Conservation (phyloP, 768 basidiomycete species). For the Gloeophyllum trabeum region DNA sequence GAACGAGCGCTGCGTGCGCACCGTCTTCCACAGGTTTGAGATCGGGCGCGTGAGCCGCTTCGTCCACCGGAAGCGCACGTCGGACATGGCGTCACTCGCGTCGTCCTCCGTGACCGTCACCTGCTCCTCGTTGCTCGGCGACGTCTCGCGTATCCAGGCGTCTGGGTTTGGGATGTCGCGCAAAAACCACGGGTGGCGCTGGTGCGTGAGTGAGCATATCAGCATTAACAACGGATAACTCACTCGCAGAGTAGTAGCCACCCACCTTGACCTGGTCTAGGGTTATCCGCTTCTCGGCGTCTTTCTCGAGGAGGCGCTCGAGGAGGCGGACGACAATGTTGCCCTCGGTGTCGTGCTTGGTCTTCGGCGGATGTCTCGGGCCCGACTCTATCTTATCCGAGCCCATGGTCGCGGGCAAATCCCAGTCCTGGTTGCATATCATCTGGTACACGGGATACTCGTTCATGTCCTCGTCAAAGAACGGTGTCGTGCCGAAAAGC, state of each 20-base stretch:
- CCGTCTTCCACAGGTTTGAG: no score
- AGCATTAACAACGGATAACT: no score
- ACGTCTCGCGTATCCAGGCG: slow-evolving; percentile 60
- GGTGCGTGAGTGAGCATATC: slow-evolving; percentile 2
- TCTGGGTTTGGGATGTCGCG: slow-evolving; percentile 54
- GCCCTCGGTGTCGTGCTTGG: slow-evolving; percentile 34
- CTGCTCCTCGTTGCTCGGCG: slow-evolving; percentile 33
- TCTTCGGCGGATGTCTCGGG: slow-evolving; percentile 34
- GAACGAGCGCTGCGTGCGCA: no score
- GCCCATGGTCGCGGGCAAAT: slow-evolving; percentile 60
- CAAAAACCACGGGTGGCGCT: slow-evolving; percentile 59
- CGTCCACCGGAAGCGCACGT: slow-evolving; percentile 51
- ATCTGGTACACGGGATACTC: slow-evolving; percentile 74
- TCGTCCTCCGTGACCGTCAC: slow-evolving; percentile 68
- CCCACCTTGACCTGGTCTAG: slow-evolving; percentile 76
- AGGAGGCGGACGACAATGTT: slow-evolving; percentile 58
- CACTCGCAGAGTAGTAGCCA: no score
- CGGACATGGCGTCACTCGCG: slow-evolving; percentile 61
- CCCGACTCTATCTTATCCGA: slow-evolving; percentile 54
- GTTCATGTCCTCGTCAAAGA: slow-evolving; percentile 37
- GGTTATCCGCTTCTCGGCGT: slow-evolving; percentile 59
- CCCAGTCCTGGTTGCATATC: slow-evolving; percentile 72
- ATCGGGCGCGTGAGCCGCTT: slow-evolving; percentile 31
- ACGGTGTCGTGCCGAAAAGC: slow-evolving; percentile 81
- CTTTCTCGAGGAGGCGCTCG: slow-evolving; percentile 73